Conservation (phyloP, 495 filamentous ascomycete species). For the Penicillium longicatenatum region DNA sequence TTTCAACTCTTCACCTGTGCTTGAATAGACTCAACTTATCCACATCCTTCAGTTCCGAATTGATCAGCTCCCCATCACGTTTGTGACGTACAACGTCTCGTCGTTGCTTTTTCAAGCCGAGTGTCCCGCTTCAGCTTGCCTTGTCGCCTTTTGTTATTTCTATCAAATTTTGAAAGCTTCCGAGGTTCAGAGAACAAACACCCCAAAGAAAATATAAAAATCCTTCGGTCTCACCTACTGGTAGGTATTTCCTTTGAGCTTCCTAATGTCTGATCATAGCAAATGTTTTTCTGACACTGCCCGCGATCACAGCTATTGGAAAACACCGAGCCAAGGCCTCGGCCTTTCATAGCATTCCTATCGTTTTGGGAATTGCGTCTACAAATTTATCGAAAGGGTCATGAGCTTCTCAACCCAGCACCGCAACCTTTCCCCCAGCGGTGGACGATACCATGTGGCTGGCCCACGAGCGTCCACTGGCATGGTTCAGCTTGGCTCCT, state of each 20-base stretch:
- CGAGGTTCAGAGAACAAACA: background rate
- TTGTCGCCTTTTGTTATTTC: constrained; percentile 7
- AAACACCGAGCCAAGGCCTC: background rate
- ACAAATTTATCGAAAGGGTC: background rate
- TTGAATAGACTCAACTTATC: background rate
- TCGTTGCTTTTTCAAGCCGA: background rate
- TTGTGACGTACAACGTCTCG: background rate
- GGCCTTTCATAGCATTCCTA: background rate
- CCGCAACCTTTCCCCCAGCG: constrained; percentile 36
- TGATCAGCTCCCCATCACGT: constrained; percentile 10
- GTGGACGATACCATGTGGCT: constrained; percentile 30
- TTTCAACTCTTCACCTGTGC: constrained; percentile 13
- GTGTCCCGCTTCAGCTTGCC: background rate
- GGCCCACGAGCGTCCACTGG: constrained; percentile 54
- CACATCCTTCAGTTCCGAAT: constrained; percentile 9
- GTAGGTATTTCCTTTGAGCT: background rate
- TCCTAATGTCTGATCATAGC: background rate
- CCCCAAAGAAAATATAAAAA: background rate
- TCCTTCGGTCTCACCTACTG: background rate
- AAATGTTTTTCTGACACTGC: background rate
- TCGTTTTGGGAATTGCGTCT: background rate
- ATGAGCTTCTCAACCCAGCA: constrained; percentile 24
- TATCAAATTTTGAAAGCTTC: background rate
- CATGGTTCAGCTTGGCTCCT: constrained; percentile 41
- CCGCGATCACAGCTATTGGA: background rate